These are phyloP conservation scores for Groenewaldozyma tartarivorans DNA, from an alignment of 805 yeast genomes.

Conservation along the genomic window DNA sequence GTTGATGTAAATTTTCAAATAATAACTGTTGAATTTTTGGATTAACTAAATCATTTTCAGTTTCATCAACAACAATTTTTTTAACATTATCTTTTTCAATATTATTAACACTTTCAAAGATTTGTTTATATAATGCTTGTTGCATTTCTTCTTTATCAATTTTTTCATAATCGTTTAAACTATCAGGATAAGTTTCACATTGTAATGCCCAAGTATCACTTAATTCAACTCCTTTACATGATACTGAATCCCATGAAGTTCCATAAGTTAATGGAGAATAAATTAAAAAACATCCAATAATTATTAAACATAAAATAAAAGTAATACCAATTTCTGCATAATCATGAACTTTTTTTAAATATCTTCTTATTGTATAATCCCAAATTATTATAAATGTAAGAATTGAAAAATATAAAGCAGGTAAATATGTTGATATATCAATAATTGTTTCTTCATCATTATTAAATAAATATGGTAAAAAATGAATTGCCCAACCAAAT, in stretches of 20 bases:
- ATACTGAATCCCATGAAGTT: slow-evolving; percentile 39
- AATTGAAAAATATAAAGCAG: slow-evolving; percentile 69
- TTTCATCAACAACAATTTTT: no score
- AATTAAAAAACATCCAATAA: slow-evolving; percentile 36
- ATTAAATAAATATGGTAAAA: slow-evolving; percentile 61
- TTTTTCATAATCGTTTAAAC: background rate
- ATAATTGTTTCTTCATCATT: slow-evolving; percentile 60
- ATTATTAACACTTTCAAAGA: background rate
- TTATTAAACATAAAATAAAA: background rate
- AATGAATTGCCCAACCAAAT: slow-evolving; percentile 66
- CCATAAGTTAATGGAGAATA: slow-evolving; percentile 61
- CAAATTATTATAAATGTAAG: slow-evolving; percentile 53
- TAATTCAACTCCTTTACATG: slow-evolving; percentile 2
- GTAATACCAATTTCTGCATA: background rate
- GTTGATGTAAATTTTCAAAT: no score
- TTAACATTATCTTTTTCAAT: background rate
- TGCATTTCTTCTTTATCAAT: background rate
- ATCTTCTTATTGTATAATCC: slow-evolving; percentile 31
- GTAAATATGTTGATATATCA: slow-evolving; percentile 65
- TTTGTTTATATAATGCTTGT: background rate
- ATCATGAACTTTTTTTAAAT: background rate
- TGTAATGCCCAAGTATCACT: slow-evolving; percentile 4
- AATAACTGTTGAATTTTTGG: background rate
- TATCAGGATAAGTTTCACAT: slow-evolving; percentile 4
- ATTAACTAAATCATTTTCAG: background rate